A percentile compares a stretch with the other conserved stretches of the same genome.
Evolutionary conservation across 345 rosid genomes (phyloP).

Genomic region (Hibiscus mutabilis): DNA sequence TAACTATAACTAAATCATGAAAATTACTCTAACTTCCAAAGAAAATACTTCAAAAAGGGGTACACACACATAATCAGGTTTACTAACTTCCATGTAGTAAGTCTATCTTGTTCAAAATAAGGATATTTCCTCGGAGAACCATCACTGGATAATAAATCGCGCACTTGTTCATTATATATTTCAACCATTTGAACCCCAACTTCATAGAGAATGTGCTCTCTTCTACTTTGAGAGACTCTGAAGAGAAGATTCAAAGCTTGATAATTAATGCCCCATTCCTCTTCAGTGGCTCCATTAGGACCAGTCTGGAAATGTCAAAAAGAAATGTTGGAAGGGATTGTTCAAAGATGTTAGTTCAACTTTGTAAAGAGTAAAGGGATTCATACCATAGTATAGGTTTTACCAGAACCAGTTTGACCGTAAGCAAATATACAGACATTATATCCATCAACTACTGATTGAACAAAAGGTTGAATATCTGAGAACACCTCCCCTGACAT

Average conservation of each 20-base stretch:
- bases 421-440: conserved; percentile 93
- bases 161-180: conserved; percentile 90
- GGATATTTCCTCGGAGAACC: conserved; percentile 81
- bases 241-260: conserved; percentile 83
- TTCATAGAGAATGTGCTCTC: conserved; percentile 43
- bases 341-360: background rate
- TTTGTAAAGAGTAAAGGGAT: background rate
- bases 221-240: conserved; percentile 53
- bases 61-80: background rate
- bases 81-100: background rate
- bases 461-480: conserved; percentile 64
- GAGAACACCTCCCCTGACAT: conserved; percentile 70
- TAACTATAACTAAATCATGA: conserved; percentile 5
- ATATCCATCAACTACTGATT: conserved; percentile 80
- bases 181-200: conserved; percentile 83
- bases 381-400: conserved; percentile 85
- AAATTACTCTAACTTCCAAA: background rate
- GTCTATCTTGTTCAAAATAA: conserved; percentile 15
- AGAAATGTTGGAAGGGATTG: conserved; percentile 5
- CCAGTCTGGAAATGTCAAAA: conserved; percentile 45
- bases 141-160: conserved; percentile 52
- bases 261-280: conserved; percentile 85
- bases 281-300: conserved; percentile 53
- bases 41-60: background rate
- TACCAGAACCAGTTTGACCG: conserved; percentile 99